Percentiles rank a stretch among this genome's conserved stretches.
phyloP scores from a whole-genome alignment of 1,139 yeast species.

The Petasospora rhodanensis region DNA sequence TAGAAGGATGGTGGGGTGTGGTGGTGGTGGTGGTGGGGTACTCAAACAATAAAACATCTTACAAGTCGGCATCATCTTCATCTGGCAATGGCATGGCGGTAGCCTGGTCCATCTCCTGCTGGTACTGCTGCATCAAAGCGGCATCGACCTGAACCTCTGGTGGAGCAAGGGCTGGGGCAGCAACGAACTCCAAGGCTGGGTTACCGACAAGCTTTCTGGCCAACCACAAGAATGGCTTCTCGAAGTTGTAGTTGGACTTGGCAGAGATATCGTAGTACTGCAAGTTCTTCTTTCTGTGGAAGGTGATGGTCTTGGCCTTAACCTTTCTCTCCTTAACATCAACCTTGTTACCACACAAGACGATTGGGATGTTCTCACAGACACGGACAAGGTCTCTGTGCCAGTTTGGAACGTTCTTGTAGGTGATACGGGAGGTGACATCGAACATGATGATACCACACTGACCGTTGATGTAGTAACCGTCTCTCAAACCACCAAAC shows the following conservation, averaged over 20 bases:
- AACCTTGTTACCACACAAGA: constrained; percentile 98
- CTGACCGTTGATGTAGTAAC: constrained; percentile 98
- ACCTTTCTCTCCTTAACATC: constrained; percentile 99
- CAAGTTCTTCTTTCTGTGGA: constrained; percentile 99
- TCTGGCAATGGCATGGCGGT: constrained; percentile 99
- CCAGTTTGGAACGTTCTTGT: constrained; percentile 99
- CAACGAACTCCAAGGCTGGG: constrained; percentile 97
- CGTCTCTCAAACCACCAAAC: constrained; percentile 99
- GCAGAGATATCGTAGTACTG: constrained; percentile 99
- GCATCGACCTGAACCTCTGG: constrained; percentile 98
- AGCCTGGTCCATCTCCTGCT: constrained; percentile 99
- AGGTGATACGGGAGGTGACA: constrained; percentile 98
- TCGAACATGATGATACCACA: constrained; percentile 99
- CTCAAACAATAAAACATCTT: constrained; percentile 23
- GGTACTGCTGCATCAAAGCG: constrained; percentile 95
- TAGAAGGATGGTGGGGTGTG: too few relatives aligned
- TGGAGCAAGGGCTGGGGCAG: constrained; percentile 99
- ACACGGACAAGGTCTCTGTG: constrained; percentile 99
- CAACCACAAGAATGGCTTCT: constrained; percentile 99
- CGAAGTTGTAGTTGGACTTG: constrained; percentile 98
- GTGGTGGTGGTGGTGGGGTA: not conserved
- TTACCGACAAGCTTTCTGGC: constrained; percentile 99
- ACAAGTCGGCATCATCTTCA: constrained; percentile 99
- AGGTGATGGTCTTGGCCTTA: constrained; percentile 98
- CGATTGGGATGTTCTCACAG: constrained; percentile 99